Percentiles rank a stretch among this genome's conserved stretches.
Conservation (phyloP, 768 basidiomycete species). For the Phanerodontia chrysosporium region DNA sequence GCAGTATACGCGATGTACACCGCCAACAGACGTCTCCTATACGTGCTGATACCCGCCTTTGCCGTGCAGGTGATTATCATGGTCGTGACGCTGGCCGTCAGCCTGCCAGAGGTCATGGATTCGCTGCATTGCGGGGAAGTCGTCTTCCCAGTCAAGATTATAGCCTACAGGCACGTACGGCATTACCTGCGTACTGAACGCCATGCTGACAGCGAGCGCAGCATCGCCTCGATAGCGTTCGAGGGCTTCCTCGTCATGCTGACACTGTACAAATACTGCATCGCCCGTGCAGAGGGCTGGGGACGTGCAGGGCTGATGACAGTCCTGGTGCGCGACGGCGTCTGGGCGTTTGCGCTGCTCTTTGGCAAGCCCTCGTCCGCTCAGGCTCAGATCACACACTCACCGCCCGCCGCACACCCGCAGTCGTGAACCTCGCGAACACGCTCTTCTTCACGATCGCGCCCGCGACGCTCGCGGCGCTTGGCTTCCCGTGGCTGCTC, state of each 20-base stretch:
- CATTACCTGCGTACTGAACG: too few species aligned
- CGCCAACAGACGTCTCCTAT: slow-evolving; percentile 3
- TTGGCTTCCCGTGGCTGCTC: slow-evolving; percentile 15
- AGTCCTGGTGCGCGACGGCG: slow-evolving; percentile 17
- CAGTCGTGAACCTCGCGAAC: slow-evolving; percentile 13
- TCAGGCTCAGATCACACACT: too few species aligned
- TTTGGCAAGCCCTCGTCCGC: slow-evolving; percentile 17
- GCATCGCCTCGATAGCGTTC: slow-evolving; percentile 13
- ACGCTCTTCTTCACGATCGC: slow-evolving; percentile 14
- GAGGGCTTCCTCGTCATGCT: slow-evolving; percentile 17
- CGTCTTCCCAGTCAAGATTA: slow-evolving; percentile 3
- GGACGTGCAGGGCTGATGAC: slow-evolving; percentile 5
- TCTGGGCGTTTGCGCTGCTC: slow-evolving; percentile 18
- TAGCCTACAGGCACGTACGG: slow-evolving; percentile 10
- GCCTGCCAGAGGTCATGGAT: slow-evolving; percentile 10
- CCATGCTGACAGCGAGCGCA: neutral
- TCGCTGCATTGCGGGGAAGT: slow-evolving; percentile 8
- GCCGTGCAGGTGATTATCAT: slow-evolving; percentile 8
- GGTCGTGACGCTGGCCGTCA: slow-evolving; percentile 6
- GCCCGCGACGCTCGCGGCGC: slow-evolving; percentile 6
- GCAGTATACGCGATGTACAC: slow-evolving; percentile 16
- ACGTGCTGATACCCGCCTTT: slow-evolving; percentile 6
- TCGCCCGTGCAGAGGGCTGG: slow-evolving; percentile 13
- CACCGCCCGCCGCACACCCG: neutral
- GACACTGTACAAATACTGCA: slow-evolving; percentile 12